phyloP scores from a whole-genome alignment of 2,329 filamentous ascomycete species.

The Akanthomyces uredinophilus region DNA sequence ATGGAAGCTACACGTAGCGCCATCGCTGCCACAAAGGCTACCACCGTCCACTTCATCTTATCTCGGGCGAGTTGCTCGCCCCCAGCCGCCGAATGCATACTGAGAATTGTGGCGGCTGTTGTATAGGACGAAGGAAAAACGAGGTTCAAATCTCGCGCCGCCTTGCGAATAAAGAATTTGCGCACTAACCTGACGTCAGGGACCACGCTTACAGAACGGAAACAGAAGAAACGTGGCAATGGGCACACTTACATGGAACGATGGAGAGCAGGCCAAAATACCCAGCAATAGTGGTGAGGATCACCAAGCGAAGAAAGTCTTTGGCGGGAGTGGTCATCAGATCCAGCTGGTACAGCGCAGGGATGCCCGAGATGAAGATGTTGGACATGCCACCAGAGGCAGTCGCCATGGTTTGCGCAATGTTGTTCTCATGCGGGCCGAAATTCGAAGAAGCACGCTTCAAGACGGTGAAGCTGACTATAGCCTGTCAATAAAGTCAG shows the following conservation, averaged over 20 bases:
- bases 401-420: conserved; percentile 14
- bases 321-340: conserved; percentile 5
- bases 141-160: conserved; percentile 9
- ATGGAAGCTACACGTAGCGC: conserved; percentile 7
- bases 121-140: conserved; percentile 13
- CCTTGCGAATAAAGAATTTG: conserved; percentile 9
- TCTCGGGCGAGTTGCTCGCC: conserved; percentile 1
- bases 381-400: conserved; percentile 13
- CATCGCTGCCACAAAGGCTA: conserved; percentile 13
- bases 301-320: conserved; percentile 8
- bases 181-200: not conserved
- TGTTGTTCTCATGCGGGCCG: conserved; percentile 16
- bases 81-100: conserved; percentile 13
- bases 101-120: conserved; percentile 12
- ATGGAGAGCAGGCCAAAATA: conserved; percentile 14
- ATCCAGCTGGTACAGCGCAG: conserved; percentile 16
- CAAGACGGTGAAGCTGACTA: conserved; percentile 5
- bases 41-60: conserved; percentile 13
- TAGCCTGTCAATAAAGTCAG: not conserved
- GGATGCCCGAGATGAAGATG: conserved; percentile 16
- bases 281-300: conserved; percentile 7
- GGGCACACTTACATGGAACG: not conserved
- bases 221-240: not conserved
- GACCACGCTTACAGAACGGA: not conserved
- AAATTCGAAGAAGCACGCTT: conserved; percentile 1